Percentiles rank a stretch among this genome's conserved stretches.
phyloP scores from a whole-genome alignment of 176 grass and related monocot genomes.

The Ampelocalamus luodianensis region DNA sequence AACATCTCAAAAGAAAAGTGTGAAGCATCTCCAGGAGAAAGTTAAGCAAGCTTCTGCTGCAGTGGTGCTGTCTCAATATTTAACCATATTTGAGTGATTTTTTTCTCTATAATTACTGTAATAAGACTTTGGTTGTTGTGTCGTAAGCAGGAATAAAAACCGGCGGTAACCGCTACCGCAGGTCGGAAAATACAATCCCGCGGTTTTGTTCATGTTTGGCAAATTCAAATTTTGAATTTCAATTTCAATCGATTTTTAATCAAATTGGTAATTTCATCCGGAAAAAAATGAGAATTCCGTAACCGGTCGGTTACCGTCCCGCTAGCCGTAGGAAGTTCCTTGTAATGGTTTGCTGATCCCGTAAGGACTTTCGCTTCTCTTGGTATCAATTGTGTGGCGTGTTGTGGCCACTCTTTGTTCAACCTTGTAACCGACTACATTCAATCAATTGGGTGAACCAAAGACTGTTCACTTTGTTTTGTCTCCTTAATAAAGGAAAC shows the following conservation, averaged over 20 bases:
- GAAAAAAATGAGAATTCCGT: too few species aligned
- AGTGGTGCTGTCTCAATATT: not conserved
- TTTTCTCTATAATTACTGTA: too few species aligned
- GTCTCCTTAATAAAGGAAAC: not conserved
- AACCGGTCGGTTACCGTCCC: too few species aligned
- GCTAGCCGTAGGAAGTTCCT: too few species aligned
- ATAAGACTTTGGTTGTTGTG: not conserved
- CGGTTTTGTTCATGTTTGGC: too few species aligned
- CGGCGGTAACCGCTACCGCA: too few species aligned
- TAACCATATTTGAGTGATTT: not conserved
- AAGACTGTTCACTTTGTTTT: not conserved
- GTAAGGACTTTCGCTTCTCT: not conserved
- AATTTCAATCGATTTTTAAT: too few species aligned
- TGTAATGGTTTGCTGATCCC: too few species aligned
- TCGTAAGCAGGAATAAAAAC: too few species aligned
- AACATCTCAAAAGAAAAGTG: slow-evolving; percentile 9
- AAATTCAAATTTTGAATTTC: too few species aligned
- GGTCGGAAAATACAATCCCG: too few species aligned
- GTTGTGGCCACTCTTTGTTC: not conserved
- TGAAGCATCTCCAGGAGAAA: slow-evolving; percentile 6
- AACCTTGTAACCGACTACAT: not conserved
- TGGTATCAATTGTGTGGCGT: not conserved
- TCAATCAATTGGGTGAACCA: not conserved
- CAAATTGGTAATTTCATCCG: too few species aligned
- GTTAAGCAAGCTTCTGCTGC: not conserved